Conservation (phyloP, 169 alveolate genomes). For the Besnoitia besnoiti region DNA sequence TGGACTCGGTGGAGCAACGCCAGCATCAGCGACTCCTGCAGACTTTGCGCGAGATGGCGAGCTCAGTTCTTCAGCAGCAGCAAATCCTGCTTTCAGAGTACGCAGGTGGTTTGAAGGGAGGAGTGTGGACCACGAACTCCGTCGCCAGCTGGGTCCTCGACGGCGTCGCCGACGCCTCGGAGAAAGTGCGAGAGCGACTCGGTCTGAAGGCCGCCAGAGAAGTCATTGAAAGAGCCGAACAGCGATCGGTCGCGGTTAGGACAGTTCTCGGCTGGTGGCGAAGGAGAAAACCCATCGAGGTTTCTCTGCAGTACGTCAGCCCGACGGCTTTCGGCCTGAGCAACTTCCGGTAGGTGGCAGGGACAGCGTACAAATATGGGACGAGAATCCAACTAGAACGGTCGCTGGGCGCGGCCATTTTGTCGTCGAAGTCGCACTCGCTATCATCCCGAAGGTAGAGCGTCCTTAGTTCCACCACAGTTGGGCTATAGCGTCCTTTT, state of each 20-base stretch:
- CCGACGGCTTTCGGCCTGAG: constrained; percentile 35
- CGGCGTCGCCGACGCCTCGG: background rate
- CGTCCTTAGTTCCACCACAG: too few relatives aligned
- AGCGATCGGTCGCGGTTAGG: background rate
- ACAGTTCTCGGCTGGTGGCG: constrained; percentile 9
- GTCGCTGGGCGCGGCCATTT: too few relatives aligned
- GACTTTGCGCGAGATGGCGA: constrained; percentile 1
- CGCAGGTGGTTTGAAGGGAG: constrained; percentile 16
- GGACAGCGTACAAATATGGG: background rate
- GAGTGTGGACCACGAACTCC: background rate
- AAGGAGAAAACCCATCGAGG: background rate
- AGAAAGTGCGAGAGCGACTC: background rate
- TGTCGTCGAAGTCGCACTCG: too few relatives aligned
- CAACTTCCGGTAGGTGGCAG: constrained; percentile 3
- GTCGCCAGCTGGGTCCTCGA: background rate
- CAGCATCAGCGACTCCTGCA: constrained; percentile 14
- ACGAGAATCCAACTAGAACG: background rate
- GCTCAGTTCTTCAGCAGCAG: constrained; percentile 36
- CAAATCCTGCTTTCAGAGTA: background rate
- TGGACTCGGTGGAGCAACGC: background rate
- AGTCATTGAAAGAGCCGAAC: background rate
- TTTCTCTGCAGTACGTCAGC: constrained; percentile 13
- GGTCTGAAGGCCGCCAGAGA: background rate
- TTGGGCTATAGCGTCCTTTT: too few relatives aligned
- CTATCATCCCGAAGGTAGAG: too few relatives aligned